Base-by-base conservation (phyloP, 257 asterid species). In the Nicotiana tabacum region DNA sequence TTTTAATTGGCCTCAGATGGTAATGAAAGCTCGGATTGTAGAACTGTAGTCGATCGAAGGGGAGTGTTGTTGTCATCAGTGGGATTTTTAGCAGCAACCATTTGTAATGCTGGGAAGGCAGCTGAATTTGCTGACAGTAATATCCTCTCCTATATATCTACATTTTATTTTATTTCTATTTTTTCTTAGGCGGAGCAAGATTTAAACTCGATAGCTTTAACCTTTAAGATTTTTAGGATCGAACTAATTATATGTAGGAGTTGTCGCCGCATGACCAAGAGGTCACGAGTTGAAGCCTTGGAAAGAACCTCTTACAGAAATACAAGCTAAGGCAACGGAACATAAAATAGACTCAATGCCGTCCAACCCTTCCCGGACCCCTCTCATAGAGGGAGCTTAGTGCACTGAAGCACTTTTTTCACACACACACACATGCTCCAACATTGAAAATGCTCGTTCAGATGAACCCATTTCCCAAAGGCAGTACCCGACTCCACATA, bases 121-220 rank as follows among this genome's bases (percentile, higher is more conserved):
- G 85, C 95, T 85, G 90, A 93, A 89, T 95, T 64, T 37, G 94
- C 97, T 77, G 98, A 95, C 88, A 95, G 98, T 95, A 92, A 90
- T 86, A 55, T 81, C 88, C 80, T 9, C 30, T 18, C 66, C 61
- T 48, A 9, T 9, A 43, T 43, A 43, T 58, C n/a, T 5, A 35
- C 21, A 29, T 39, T 17, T 30, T 48, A 7, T n/a, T 21, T 84
- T 33, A 16, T 12, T 78, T 53, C 58, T 53, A 3, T 53, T 12
- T 62, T 85, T 57, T 43, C 51, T 2, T 43, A 43, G 12, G 51
- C 12, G 12, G 51, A 9, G 51, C 51, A 8, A 43, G 51, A 43
- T 43, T 43, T 43, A 43, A 43, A 43, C 51, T 43, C 12, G 77
- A 43, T n/a, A 9, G 6, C 6, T 53, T 53, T 53, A 13, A 53